Evolutionary conservation across 208 protist species (phyloP).

Genomic region (Perkinsela sp.): DNA sequence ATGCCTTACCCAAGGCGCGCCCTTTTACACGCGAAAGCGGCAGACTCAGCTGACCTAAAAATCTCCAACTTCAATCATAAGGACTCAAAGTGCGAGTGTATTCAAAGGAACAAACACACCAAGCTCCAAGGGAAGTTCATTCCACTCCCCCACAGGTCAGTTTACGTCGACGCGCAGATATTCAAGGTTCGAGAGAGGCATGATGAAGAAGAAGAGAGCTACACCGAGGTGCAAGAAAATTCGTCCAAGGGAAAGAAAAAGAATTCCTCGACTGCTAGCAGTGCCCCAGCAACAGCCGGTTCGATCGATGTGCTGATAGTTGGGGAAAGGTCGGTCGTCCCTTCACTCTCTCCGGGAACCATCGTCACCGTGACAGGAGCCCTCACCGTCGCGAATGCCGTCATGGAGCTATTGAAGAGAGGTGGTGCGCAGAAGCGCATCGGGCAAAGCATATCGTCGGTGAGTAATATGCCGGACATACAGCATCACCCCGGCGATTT

Average conservation of each 20-base stretch:
- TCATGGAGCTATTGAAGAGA: not conserved
- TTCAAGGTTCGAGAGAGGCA: not conserved
- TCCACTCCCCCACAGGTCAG: not conserved
- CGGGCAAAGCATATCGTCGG: not conserved
- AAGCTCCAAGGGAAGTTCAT: not conserved
- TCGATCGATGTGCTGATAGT: not conserved
- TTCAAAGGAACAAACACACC: not conserved
- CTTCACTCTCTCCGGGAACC: not conserved
- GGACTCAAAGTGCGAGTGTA: not conserved
- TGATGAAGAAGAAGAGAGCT: not conserved
- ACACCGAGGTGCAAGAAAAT: not conserved
- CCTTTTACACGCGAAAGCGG: not conserved
- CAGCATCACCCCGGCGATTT: not conserved
- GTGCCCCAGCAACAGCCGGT: not conserved
- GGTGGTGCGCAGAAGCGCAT: not conserved
- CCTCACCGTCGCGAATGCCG: not conserved
- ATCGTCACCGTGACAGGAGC: not conserved
- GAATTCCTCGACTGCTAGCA: not conserved
- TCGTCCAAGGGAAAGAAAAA: not conserved
- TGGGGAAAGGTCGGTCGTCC: not conserved
- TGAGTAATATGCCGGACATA: not conserved
- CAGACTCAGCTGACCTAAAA: not conserved
- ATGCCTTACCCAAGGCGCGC: not conserved
- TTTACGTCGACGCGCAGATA: not conserved
- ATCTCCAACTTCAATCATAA: not conserved